Evolutionary conservation across 1,284 basidiomycete species (phyloP).

Genomic region (Tilletia caries): DNA sequence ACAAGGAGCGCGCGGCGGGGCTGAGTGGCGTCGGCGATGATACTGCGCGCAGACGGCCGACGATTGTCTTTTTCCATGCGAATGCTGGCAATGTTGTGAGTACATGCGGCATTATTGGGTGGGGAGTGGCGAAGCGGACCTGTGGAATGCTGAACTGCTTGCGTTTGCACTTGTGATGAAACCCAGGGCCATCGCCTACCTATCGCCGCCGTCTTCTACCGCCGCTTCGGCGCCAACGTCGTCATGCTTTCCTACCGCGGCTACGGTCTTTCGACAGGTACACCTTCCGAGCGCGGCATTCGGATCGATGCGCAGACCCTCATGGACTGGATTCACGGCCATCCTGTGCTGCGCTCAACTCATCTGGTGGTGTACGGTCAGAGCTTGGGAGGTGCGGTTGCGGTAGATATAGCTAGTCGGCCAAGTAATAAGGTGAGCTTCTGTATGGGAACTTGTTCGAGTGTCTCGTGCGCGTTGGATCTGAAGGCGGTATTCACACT

Average conservation of each 20-base stretch:
- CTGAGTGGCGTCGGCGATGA: constrained; percentile 23
- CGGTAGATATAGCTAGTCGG: constrained; percentile 77
- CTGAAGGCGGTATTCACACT: neutral
- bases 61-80: constrained; percentile 48
- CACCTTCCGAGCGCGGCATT: constrained; percentile 74
- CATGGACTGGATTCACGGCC: constrained; percentile 71
- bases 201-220: constrained; percentile 77
- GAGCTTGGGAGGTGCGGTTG: constrained; percentile 92
- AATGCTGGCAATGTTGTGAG: constrained; percentile 51
- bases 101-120: neutral
- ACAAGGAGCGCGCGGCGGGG: constrained; percentile 15
- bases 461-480: neutral
- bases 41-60: constrained; percentile 31
- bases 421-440: constrained; percentile 62
- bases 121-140: neutral
- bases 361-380: constrained; percentile 74
- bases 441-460: neutral
- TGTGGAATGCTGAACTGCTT: neutral
- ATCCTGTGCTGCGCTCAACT: constrained; percentile 63
- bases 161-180: neutral
- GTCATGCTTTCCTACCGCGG: constrained; percentile 84
- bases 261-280: constrained; percentile 79
- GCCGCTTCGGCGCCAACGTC: constrained; percentile 80
- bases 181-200: constrained; percentile 78
- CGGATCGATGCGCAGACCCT: constrained; percentile 70